Base-by-base conservation (phyloP, 345 rosid genomes). In the Populus euphratica region DNA sequence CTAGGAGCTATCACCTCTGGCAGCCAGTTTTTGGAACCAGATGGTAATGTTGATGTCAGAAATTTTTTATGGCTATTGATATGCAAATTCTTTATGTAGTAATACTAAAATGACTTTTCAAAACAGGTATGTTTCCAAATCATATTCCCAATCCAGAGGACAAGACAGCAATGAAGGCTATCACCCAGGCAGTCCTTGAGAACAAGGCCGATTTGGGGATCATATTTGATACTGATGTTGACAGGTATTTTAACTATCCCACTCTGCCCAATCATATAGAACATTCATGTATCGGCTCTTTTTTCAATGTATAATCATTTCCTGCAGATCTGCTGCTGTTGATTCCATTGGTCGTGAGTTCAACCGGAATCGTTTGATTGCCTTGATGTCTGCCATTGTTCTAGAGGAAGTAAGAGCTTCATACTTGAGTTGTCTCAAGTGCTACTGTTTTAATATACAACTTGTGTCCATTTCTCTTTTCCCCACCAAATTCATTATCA, bases 111-210 rank as follows among this genome's bases (percentile, higher is more conserved):
- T 31, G 38, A 5, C 33, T 29, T 76, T 73, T 81, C 72, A 76
- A 67, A 75, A 71, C 88, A 96, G 97, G 98, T 80, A 72, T 90
- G 88, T 96, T 96, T 79, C 98, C 99, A 4, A 96, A 96, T 81
- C 99, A 96, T 86, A 96, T 94, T 77, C 99, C 99, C 39, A 96
- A 96, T 73, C 99, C 97, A 16, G 99, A 96, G 90, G 98, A 96
- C 78, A 94, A 94, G 86, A 78, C 82, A 23, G 98, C 98, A 36
- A 96, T 96, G 98, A 87, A 82, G 83, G 94, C 98, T 75, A 91
- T 96, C 65, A 91, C 93, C 38, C 77, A 89, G 83, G 98, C 97
- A 35, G 98, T 94, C 86, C 95, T 92, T 75, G 84, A 88, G 74
- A 96, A 90, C 86, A 94, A 91, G 81, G 97, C 98, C 75, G 97